Base-by-base conservation (phyloP, 2,329 filamentous ascomycete genomes). In the Teratosphaeria pseudoeucalypti region DNA sequence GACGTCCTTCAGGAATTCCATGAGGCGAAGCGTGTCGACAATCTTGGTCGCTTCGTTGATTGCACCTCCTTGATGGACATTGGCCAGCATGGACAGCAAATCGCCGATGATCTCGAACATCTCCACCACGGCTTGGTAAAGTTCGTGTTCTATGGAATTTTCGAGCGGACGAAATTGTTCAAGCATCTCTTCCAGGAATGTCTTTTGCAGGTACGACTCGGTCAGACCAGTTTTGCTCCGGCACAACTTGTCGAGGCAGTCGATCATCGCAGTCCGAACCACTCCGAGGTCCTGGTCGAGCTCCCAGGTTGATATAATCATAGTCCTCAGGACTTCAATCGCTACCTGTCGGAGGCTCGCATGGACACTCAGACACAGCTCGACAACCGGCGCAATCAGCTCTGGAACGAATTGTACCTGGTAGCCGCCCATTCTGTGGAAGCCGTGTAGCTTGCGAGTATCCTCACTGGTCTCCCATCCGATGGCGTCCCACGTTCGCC, bases 301-400 rank as follows among this genome's bases (percentile, higher is more conserved):
- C 16, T 91, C 92, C 94, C 94, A 99, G 74, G 99, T 94, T 75
- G 92, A 95, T 65, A 97, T 86, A 68, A 99, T 95, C 94, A 99
- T 99, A 2, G 91, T 95, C 72, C 96, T 91, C 62, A 99, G 76
- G 23, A 99, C 89, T 72, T 96, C 89, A 34, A 96, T 91, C 0
- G 92, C 94, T 73, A 95, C 94, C 63, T 85, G 85, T 61, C 94
- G 84, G 59, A 99, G 78, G 3, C 92, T 92, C 72, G 95, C 90
- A 66, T 99, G 94, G 3, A 97, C 91, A 70, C 92, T 97, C 59
- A 99, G 80, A 71, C 94, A 99, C 10, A 99, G 82, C 73, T 95
- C 90, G 27, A 97, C 89, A 56, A 97, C 94, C 0, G 92, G 91
- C 0, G 88, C 87, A 7, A 99, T 91, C 6, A 99, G 81, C 12